Evolutionary conservation across 495 filamentous ascomycete species (phyloP).

Genomic region (Filosporella fistucella): DNA sequence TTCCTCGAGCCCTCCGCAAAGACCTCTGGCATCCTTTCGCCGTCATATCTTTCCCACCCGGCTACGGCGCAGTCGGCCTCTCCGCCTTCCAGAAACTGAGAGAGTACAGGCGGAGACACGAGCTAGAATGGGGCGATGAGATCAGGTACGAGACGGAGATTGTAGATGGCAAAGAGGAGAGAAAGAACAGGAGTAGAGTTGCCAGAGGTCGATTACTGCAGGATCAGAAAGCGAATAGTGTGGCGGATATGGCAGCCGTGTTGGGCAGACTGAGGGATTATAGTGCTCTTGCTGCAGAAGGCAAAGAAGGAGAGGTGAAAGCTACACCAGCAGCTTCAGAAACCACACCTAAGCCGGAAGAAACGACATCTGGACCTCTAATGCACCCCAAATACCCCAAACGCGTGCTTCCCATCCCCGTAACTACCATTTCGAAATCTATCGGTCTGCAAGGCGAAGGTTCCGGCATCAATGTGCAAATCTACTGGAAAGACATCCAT

Average conservation of each 20-base stretch:
- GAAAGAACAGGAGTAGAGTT: constrained; percentile 43
- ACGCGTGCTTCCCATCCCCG: too few species aligned
- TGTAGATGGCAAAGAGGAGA: constrained; percentile 25
- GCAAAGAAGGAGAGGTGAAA: constrained; percentile 18
- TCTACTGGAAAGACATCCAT: constrained; percentile 66
- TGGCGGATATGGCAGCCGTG: constrained; percentile 84
- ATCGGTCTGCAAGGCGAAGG: constrained; percentile 35
- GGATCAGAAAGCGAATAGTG: constrained; percentile 83
- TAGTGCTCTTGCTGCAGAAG: too few species aligned
- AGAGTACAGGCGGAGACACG: constrained; percentile 72
- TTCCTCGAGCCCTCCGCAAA: constrained; percentile 72
- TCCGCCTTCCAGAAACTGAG: constrained; percentile 74
- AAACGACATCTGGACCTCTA: too few species aligned
- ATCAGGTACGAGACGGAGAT: constrained; percentile 27
- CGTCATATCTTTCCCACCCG: constrained; percentile 63
- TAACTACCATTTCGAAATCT: too few species aligned
- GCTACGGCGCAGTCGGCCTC: constrained; percentile 54
- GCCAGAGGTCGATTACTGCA: constrained; percentile 61
- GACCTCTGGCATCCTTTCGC: constrained; percentile 88
- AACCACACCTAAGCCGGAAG: too few species aligned
- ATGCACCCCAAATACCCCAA: too few species aligned
- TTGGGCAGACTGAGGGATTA: constrained; percentile 44
- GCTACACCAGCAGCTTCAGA: too few species aligned
- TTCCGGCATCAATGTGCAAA: constrained; percentile 35
- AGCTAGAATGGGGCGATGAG: constrained; percentile 51